phyloP scores from a whole-genome alignment of 78 protist species.

The Planoprotostelium fungivorum region DNA sequence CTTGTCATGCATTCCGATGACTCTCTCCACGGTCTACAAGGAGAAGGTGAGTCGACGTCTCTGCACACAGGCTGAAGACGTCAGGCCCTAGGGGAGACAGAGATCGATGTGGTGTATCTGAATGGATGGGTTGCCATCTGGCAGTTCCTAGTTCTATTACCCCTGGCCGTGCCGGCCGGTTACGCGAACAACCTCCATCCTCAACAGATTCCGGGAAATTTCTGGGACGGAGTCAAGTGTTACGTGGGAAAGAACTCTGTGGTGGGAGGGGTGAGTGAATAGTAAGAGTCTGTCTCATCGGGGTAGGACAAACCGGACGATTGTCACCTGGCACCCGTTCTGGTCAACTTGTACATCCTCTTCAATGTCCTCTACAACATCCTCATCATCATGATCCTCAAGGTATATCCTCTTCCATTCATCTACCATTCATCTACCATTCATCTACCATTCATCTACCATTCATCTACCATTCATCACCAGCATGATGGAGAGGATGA shows the following conservation, averaged over 20 bases:
- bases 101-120: constrained; percentile 30
- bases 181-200: background rate
- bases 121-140: constrained; percentile 36
- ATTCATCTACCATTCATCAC: too few species aligned
- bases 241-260: constrained; percentile 7
- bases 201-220: constrained; percentile 3
- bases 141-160: constrained; percentile 15
- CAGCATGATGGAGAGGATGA: too few species aligned
- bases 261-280: background rate
- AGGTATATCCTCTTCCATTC: background rate
- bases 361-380: constrained; percentile 21
- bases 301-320: too few species aligned
- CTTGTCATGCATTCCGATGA: constrained; percentile 26
- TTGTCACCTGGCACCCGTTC: constrained; percentile 1
- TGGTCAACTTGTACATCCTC: background rate
- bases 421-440: too few species aligned
- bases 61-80: too few species aligned
- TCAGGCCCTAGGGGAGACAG: constrained; percentile 22
- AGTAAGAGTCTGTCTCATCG: too few species aligned
- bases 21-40: constrained; percentile 23
- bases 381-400: constrained; percentile 20
- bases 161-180: constrained; percentile 12
- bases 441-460: too few species aligned
- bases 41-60: constrained; percentile 7
- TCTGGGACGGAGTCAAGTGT: constrained; percentile 9